Conservation (phyloP, 768 basidiomycete species). For the Trichaptum fuscoviolaceum region DNA sequence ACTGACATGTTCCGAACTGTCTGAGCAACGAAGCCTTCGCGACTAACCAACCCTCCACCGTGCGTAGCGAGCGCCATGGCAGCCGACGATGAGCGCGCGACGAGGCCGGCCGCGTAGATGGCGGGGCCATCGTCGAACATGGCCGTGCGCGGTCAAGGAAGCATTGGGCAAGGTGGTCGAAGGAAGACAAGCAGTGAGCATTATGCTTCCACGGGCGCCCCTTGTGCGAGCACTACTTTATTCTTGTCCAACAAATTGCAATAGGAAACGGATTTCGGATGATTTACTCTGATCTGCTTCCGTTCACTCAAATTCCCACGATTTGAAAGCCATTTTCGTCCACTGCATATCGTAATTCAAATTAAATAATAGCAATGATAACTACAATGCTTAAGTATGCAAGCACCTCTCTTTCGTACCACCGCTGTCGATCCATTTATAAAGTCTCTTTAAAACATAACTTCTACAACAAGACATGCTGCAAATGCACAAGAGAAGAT, state of each 20-base stretch:
- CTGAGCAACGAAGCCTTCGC: not conserved
- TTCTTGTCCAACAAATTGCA: not conserved
- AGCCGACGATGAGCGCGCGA: not conserved
- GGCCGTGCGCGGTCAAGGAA: not conserved
- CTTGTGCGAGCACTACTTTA: not conserved
- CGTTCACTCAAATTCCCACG: not conserved
- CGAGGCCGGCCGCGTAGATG: not conserved
- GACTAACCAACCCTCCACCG: not conserved
- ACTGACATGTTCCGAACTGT: not conserved
- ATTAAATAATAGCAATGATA: not conserved
- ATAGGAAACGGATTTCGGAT: not conserved
- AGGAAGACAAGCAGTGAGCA: not conserved
- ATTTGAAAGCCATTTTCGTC: not conserved
- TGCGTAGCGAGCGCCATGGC: not conserved
- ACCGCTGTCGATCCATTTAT: too few relatives aligned
- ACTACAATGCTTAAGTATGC: too few relatives aligned
- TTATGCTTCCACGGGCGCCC: not conserved
- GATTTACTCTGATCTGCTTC: not conserved
- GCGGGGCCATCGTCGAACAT: conserved; percentile 1
- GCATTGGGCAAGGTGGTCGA: not conserved
- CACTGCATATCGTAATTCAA: not conserved
- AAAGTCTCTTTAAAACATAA: too few relatives aligned
- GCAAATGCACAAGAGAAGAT: too few relatives aligned
- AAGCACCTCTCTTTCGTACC: too few relatives aligned
- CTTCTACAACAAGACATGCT: too few relatives aligned